phyloP scores from a whole-genome alignment of 1,284 basidiomycete genomes.

The Papiliotrema laurentii region DNA sequence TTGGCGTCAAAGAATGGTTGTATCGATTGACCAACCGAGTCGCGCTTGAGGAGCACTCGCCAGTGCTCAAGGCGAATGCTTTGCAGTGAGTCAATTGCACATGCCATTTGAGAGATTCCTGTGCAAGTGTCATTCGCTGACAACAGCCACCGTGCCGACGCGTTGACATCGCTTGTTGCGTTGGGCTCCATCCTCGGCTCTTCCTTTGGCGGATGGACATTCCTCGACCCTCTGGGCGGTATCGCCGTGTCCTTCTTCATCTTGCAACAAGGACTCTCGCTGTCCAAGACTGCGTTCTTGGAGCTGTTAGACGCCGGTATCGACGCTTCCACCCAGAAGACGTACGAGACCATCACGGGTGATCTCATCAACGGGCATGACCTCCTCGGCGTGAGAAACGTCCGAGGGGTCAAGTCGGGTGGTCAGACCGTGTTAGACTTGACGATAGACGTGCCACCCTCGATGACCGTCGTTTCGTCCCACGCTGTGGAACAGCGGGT shows the following conservation, averaged over 20 bases:
- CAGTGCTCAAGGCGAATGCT: conserved; percentile 86
- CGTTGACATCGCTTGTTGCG: conserved; percentile 81
- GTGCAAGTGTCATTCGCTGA: not conserved
- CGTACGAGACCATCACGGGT: conserved; percentile 56
- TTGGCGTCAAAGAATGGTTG: conserved; percentile 86
- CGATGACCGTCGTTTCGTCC: conserved; percentile 59
- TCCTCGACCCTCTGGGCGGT: conserved; percentile 88
- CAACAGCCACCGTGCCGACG: conserved; percentile 85
- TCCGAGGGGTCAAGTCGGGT: conserved; percentile 74
- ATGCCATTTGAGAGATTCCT: too few species aligned
- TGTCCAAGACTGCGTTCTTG: conserved; percentile 68
- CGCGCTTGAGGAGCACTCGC: conserved; percentile 81
- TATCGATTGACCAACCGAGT: conserved; percentile 83
- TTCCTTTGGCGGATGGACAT: conserved; percentile 72
- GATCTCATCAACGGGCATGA: conserved; percentile 53
- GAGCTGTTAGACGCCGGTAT: conserved; percentile 85
- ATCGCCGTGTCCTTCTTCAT: conserved; percentile 86
- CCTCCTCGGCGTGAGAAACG: conserved; percentile 58
- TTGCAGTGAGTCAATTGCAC: conserved; percentile 55
- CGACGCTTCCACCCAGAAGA: conserved; percentile 55
- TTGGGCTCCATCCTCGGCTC: conserved; percentile 84
- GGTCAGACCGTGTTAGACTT: conserved; percentile 45
- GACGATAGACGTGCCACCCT: conserved; percentile 61
- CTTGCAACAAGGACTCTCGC: conserved; percentile 70
- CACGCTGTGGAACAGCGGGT: conserved; percentile 63